Conservation (phyloP, 1,284 basidiomycete genomes). For the Meira miltonrushii region DNA sequence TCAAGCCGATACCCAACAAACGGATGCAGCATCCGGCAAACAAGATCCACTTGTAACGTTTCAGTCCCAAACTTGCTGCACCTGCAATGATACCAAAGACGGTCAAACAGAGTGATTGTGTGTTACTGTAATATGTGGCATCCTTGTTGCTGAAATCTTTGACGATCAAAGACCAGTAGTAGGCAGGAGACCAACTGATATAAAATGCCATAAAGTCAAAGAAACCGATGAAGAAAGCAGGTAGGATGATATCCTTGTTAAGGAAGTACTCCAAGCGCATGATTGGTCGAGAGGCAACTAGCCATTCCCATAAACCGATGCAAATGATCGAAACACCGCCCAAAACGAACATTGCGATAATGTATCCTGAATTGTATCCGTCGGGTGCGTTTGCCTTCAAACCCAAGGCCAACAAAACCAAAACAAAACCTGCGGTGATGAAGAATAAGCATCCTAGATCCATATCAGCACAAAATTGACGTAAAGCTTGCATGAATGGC, state of each 20-base stretch:
- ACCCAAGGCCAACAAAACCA: slow-evolving; percentile 43
- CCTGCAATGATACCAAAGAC: slow-evolving; percentile 49
- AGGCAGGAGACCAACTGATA: slow-evolving; percentile 37
- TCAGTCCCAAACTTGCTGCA: slow-evolving; percentile 32
- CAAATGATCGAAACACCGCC: slow-evolving; percentile 36
- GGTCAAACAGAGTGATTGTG: slow-evolving; percentile 40
- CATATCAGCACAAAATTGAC: slow-evolving; percentile 34
- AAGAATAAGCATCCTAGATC: slow-evolving; percentile 45
- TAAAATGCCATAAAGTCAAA: slow-evolving; percentile 50
- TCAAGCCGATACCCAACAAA: slow-evolving; percentile 46
- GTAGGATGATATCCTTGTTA: slow-evolving; percentile 45
- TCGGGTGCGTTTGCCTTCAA: slow-evolving; percentile 26
- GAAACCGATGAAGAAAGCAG: slow-evolving; percentile 41
- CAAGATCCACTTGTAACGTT: slow-evolving; percentile 46
- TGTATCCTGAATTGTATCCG: slow-evolving; percentile 39
- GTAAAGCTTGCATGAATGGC: slow-evolving; percentile 7
- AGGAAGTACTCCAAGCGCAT: slow-evolving; percentile 40
- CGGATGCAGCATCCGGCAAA: slow-evolving; percentile 38
- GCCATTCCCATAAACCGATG: slow-evolving; percentile 32
- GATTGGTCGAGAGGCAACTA: slow-evolving; percentile 39
- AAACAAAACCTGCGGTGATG: slow-evolving; percentile 41
- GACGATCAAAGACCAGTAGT: slow-evolving; percentile 28
- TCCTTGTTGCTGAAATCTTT: slow-evolving; percentile 21
- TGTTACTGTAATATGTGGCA: slow-evolving; percentile 44
- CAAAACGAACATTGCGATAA: slow-evolving; percentile 46